Conservation (phyloP, 2,329 filamentous ascomycete species). For the Fusarium continuum region DNA sequence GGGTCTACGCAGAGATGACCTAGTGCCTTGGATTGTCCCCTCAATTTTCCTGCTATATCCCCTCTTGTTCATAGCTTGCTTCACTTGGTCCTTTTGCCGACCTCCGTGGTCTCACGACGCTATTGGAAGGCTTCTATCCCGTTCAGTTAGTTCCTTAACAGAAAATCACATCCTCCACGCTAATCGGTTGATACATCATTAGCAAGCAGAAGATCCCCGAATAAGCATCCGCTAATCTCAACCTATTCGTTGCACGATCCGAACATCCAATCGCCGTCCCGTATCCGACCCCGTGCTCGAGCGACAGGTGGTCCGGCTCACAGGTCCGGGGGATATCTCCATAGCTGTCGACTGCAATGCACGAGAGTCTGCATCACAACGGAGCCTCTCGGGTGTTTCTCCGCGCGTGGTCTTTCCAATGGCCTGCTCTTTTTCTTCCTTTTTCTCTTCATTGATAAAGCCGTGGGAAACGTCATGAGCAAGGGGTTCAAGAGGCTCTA, state of each 20-base stretch:
- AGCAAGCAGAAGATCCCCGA: slow-evolving; percentile 7
- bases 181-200: background rate
- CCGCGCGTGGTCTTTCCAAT: slow-evolving; percentile 10
- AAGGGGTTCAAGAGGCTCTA: slow-evolving; percentile 5
- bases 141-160: slow-evolving; percentile 22
- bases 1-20: slow-evolving; percentile 13
- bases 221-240: slow-evolving; percentile 44
- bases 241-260: slow-evolving; percentile 31
- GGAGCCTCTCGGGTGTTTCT: slow-evolving; percentile 23
- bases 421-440: slow-evolving; percentile 23
- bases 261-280: slow-evolving; percentile 44
- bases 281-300: slow-evolving; percentile 47
- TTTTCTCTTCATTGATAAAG: slow-evolving; percentile 26
- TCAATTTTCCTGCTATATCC: slow-evolving; percentile 1
- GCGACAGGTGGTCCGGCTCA: slow-evolving; percentile 44
- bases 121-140: background rate
- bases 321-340: slow-evolving; percentile 13
- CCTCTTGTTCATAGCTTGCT: slow-evolving; percentile 14
- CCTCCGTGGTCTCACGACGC: slow-evolving; percentile 24
- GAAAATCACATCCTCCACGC: rapidly evolving
- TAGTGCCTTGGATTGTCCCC: slow-evolving; percentile 4
- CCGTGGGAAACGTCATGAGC: slow-evolving; percentile 27
- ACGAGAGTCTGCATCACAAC: slow-evolving; percentile 13
- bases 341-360: slow-evolving; percentile 18
- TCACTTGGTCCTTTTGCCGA: slow-evolving; percentile 1